These are phyloP conservation scores for Symbiodinium natans DNA, from an alignment of 73 alveolate genomes.

Conservation along the genomic window DNA sequence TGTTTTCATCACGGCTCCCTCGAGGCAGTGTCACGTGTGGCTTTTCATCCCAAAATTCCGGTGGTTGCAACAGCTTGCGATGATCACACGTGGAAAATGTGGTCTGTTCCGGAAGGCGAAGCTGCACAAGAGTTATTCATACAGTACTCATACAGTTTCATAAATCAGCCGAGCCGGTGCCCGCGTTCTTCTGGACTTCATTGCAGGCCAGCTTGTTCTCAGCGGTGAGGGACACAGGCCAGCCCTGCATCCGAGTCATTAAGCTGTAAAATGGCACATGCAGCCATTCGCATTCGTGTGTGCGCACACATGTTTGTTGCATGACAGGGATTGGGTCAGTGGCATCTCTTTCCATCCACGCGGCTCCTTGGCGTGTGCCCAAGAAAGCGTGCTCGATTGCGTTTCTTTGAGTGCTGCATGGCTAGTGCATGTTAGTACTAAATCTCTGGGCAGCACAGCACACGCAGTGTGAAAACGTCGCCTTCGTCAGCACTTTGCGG, in stretches of 20 bases:
- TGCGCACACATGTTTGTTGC: too few relatives aligned
- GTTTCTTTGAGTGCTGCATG: neutral
- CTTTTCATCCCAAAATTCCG: constrained; percentile 98
- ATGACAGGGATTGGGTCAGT: constrained; percentile 99
- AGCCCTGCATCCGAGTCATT: too few relatives aligned
- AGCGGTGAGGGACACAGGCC: constrained; percentile 99
- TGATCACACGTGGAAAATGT: constrained; percentile 99
- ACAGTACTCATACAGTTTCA: too few relatives aligned
- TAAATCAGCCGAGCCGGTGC: too few relatives aligned
- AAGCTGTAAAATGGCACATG: neutral
- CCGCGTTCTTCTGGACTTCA: constrained; percentile 72
- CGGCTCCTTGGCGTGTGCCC: constrained; percentile 96
- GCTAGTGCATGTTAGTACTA: neutral
- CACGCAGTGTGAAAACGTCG: neutral
- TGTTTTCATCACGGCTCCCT: neutral
- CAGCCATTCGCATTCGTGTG: too few relatives aligned
- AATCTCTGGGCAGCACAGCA: neutral
- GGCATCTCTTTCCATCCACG: constrained; percentile 99
- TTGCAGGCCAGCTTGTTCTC: constrained; percentile 98
- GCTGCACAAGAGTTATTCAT: neutral
- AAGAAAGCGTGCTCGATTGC: neutral
- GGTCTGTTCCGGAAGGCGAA: constrained; percentile 98
- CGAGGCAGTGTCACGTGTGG: constrained; percentile 97
- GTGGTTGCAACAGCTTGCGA: constrained; percentile 99
- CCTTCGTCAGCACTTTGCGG: neutral